phyloP scores from a whole-genome alignment of 2,329 filamentous ascomycete species.

The Pseudocercospora vitis region DNA sequence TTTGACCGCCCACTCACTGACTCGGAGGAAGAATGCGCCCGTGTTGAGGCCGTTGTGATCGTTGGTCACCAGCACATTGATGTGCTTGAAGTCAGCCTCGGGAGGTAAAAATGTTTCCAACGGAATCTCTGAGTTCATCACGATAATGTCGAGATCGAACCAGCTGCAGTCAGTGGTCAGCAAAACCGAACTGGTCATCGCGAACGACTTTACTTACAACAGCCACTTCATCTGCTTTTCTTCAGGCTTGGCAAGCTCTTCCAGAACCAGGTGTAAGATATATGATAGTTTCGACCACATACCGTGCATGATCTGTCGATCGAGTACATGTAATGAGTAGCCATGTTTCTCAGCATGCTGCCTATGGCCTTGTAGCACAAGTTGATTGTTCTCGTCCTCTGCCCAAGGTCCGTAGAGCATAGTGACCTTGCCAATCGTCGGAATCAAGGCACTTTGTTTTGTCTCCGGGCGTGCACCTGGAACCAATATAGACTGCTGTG shows the following conservation, averaged over 20 bases:
- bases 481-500: too few relatives aligned
- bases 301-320: slow-evolving; percentile 14
- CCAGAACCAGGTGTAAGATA: slow-evolving; percentile 22
- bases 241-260: slow-evolving; percentile 34
- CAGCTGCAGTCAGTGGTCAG: slow-evolving; percentile 25
- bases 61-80: slow-evolving; percentile 33
- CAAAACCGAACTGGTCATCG: not conserved
- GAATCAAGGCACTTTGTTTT: not conserved
- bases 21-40: slow-evolving; percentile 36
- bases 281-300: slow-evolving; percentile 24
- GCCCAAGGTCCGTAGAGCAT: slow-evolving; percentile 20
- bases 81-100: slow-evolving; percentile 20
- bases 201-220: slow-evolving; percentile 24
- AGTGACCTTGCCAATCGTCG: slow-evolving; percentile 11
- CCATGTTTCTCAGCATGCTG: slow-evolving; percentile 15
- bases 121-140: slow-evolving; percentile 36
- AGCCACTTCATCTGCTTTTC: slow-evolving; percentile 34
- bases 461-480: not conserved
- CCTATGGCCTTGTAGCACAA: slow-evolving; percentile 12
- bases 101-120: slow-evolving; percentile 39
- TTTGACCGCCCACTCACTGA: slow-evolving; percentile 18
- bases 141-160: slow-evolving; percentile 32
- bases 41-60: slow-evolving; percentile 35
- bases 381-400: slow-evolving; percentile 9
- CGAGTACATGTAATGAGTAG: slow-evolving; percentile 12